Evolutionary conservation across 78 protist species (phyloP).

Genomic region (Planoprotostelium fungivorum): DNA sequence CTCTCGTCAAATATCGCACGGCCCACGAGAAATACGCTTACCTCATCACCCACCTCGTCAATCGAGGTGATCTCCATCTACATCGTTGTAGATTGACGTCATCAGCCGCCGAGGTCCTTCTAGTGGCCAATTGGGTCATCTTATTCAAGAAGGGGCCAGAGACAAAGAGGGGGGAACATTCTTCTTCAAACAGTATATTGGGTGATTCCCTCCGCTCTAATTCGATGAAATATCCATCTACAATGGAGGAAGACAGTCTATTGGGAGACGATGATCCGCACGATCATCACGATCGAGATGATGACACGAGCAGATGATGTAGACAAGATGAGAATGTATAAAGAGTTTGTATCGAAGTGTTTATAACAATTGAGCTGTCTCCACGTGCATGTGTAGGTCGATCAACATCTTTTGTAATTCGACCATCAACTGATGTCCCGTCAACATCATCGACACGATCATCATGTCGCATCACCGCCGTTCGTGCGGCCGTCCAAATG

Average conservation of each 20-base stretch:
- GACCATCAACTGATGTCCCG: not conserved
- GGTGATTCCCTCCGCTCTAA: no score
- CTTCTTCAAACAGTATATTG: no score
- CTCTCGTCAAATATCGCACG: not conserved
- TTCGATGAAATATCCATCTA: no score
- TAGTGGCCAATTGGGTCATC: not conserved
- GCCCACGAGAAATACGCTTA: not conserved
- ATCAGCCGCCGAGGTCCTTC: not conserved
- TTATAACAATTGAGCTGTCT: no score
- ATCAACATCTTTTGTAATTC: not conserved
- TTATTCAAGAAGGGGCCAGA: not conserved
- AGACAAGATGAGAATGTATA: no score
- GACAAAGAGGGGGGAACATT: no score
- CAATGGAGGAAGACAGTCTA: no score
- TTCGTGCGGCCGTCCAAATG: not conserved
- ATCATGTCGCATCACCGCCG: not conserved
- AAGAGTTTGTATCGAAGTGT: no score
- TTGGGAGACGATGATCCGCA: no score
- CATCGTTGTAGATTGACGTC: not conserved
- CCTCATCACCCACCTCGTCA: not conserved
- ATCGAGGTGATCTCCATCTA: not conserved
- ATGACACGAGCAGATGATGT: no score
- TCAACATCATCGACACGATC: not conserved
- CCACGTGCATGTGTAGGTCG: not conserved
- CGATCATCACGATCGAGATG: no score